phyloP scores from a whole-genome alignment of 2,329 filamentous ascomycete species.

The Pseudovirgaria hyperparasitica region DNA sequence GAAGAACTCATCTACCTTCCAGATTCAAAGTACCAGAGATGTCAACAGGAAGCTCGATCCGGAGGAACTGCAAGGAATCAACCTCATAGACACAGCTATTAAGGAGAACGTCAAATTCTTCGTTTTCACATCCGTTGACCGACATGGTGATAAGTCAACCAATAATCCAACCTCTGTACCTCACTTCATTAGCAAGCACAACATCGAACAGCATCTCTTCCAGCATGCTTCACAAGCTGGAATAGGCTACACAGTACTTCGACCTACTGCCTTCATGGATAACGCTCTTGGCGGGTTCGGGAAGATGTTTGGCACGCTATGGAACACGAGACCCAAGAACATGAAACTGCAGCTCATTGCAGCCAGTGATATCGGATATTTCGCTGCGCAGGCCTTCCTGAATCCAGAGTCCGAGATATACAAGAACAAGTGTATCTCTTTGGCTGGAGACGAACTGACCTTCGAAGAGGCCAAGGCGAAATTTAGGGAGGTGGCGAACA shows the following conservation, averaged over 20 bases:
- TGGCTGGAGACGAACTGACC: conserved; percentile 38
- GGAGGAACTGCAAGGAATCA: conserved; percentile 26
- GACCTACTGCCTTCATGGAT: conserved; percentile 48
- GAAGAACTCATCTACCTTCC: conserved; percentile 1
- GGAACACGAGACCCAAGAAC: conserved; percentile 14
- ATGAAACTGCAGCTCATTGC: conserved; percentile 22
- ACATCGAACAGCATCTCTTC: conserved; percentile 47
- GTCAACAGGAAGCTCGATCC: conserved; percentile 11
- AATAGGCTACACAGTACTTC: conserved; percentile 45
- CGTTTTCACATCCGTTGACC: conserved; percentile 24
- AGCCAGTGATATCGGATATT: conserved; percentile 34
- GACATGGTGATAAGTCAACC: conserved; percentile 28
- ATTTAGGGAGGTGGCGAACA: conserved; percentile 32
- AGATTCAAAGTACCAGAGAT: conserved; percentile 24
- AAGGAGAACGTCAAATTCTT: conserved; percentile 20
- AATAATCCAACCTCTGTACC: conserved; percentile 41
- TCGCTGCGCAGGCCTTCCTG: conserved; percentile 34
- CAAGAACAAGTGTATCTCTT: conserved; percentile 25
- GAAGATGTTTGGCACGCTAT: conserved; percentile 27
- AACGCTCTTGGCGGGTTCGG: conserved; percentile 33
- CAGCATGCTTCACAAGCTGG: conserved; percentile 20
- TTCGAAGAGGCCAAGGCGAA: conserved; percentile 24
- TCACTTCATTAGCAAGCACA: conserved; percentile 48
- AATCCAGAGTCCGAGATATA: conserved; percentile 29
- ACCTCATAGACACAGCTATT: conserved; percentile 20